These are phyloP conservation scores for Pseudogymnoascus verrucosus DNA, from an alignment of 2,329 filamentous ascomycete species.

Conservation along the genomic window DNA sequence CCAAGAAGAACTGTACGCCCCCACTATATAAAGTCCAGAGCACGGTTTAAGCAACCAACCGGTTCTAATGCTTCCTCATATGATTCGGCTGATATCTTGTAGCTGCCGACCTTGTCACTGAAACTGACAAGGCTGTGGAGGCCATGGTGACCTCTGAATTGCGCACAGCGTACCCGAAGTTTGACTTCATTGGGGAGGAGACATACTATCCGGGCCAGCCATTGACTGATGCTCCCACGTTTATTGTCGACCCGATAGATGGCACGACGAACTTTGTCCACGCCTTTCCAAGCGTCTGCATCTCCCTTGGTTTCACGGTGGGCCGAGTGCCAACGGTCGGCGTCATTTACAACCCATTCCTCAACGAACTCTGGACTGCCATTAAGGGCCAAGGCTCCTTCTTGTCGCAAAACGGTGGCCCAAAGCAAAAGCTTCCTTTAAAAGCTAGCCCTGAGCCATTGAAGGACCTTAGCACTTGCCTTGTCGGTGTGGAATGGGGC, in stretches of 20 bases:
- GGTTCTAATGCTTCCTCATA: not conserved
- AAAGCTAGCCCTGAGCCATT: conserved; percentile 46
- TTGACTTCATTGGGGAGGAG: conserved; percentile 67
- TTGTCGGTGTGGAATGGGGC: conserved; percentile 70
- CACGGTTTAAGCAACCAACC: not conserved
- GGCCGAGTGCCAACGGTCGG: conserved; percentile 56
- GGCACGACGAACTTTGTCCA: conserved; percentile 79
- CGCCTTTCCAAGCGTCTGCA: conserved; percentile 64
- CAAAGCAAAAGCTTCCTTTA: conserved; percentile 39
- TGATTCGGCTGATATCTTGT: conserved; percentile 13
- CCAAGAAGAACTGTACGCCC: conserved; percentile 52
- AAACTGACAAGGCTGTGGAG: conserved; percentile 59
- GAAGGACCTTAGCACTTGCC: conserved; percentile 49
- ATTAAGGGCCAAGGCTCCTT: conserved; percentile 61
- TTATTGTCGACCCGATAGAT: conserved; percentile 77
- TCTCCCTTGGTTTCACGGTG: conserved; percentile 66
- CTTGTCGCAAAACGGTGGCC: conserved; percentile 32
- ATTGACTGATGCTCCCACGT: conserved; percentile 61
- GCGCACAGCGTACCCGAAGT: conserved; percentile 43
- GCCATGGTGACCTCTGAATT: conserved; percentile 50
- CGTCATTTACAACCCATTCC: conserved; percentile 75
- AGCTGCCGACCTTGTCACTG: conserved; percentile 63
- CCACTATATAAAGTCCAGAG: not conserved
- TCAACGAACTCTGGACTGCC: conserved; percentile 59
- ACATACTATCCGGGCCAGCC: conserved; percentile 60